A percentile compares a stretch with the other conserved stretches of the same genome.
phyloP scores from a whole-genome alignment of 176 grass and related monocot genomes.

The Panicum miliaceum region DNA sequence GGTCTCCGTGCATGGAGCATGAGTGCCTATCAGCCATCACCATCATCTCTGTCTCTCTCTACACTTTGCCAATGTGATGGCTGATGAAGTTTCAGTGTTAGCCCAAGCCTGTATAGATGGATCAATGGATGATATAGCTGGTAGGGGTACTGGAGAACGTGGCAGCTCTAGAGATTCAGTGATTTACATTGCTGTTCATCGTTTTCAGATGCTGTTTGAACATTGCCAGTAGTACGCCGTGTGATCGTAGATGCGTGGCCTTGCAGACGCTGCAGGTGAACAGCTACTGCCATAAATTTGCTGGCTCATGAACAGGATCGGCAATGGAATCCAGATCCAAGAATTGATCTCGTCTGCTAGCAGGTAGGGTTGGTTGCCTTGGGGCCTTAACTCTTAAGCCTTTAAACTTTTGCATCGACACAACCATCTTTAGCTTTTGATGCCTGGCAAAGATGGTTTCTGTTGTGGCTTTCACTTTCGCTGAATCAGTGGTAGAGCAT shows the following conservation, averaged over 20 bases:
- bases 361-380: background rate
- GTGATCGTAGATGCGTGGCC: background rate
- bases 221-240: background rate
- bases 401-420: constrained; percentile 32
- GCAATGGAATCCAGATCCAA: too few relatives aligned
- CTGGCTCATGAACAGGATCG: background rate
- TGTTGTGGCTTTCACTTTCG: constrained; percentile 22
- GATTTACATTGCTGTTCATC: background rate
- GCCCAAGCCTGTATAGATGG: too few relatives aligned
- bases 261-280: constrained; percentile 8
- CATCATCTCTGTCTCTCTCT: background rate
- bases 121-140: background rate
- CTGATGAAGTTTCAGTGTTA: background rate
- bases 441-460: constrained; percentile 28
- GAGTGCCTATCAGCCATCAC: constrained; percentile 11
- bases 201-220: background rate
- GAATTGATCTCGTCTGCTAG: too few relatives aligned
- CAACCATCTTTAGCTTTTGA: constrained; percentile 9
- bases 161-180: background rate
- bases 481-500: background rate
- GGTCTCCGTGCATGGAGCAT: constrained; percentile 28
- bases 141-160: background rate
- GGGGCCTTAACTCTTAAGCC: too few relatives aligned
- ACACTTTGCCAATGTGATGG: background rate
- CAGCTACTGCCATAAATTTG: constrained; percentile 4